Base-by-base conservation (phyloP, 2,329 filamentous ascomycete genomes). In the Coniochaeta ligniaria region DNA sequence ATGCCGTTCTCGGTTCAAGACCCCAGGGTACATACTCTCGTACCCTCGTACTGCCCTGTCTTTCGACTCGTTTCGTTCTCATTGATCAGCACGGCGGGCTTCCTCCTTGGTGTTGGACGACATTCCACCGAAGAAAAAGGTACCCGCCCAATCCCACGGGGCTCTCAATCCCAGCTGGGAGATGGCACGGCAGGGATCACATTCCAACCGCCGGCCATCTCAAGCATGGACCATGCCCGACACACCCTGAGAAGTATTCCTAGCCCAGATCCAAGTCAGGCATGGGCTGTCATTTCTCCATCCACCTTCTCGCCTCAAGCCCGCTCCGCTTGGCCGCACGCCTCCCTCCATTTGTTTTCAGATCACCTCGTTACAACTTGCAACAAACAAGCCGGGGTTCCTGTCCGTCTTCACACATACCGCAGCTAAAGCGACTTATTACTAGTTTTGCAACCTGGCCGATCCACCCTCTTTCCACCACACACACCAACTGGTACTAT, bases 301-400 rank as follows among this genome's bases (percentile, higher is more conserved):
- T 52, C 47, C 47, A 31, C 22, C 41, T 47, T 52, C 31, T 26
- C 54, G 31, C 54, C 54, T 36, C 26, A 26, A 56, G 54, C 54
- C 28, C 63, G 60, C 65, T 68, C 64, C 66, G 64, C 64, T 67
- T 67, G 66, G 65, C 66, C 67, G 65, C 62, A 61, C 64, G 60
- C 28, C 50, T 36, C 50, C 50, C 50, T 36, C 35, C 54, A 26
- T 38, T 36, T 17, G 31, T 56, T 36, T 56, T 31, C 54, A 17
- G 20, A 36, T 26, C 54, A 36, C 43, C 31, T 33, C 28, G n/a
- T 24, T 22, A 60, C n/a, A 60, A 36, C 31, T 38, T 24, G 33
- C 54, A 56, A 56, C 35, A 35, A 38, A 36, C 54, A 52, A 52
- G 47, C 47, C 26, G 24, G 47, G 47, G 24, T 24, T 52, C 24